These are phyloP conservation scores for Pestalotiopsis sp. DNA, from an alignment of 2,329 filamentous ascomycete genomes.

Conservation along the genomic window DNA sequence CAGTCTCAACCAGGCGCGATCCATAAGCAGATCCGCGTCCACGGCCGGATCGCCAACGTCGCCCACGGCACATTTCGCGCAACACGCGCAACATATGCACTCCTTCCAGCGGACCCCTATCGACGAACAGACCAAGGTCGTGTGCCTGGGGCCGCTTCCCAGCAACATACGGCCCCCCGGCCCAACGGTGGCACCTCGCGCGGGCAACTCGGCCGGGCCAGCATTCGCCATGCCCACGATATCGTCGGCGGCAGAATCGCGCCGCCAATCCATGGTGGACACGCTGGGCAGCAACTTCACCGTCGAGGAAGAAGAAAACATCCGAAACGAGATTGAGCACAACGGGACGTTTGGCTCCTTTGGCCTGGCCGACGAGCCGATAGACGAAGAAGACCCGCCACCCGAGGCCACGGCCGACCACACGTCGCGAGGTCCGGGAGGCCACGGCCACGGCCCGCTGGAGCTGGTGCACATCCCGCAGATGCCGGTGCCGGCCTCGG, in stretches of 20 bases:
- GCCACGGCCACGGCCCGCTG: constrained; percentile 1
- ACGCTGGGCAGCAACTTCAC: constrained; percentile 62
- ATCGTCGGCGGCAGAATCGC: constrained; percentile 23
- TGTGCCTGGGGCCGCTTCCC: constrained; percentile 58
- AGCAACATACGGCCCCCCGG: constrained; percentile 44
- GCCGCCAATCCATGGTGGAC: constrained; percentile 34
- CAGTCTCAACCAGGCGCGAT: constrained; percentile 24
- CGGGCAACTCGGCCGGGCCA: constrained; percentile 28
- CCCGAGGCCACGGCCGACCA: constrained; percentile 1
- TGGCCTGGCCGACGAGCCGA: not conserved
- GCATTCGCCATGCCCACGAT: constrained; percentile 27
- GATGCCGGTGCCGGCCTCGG: not conserved
- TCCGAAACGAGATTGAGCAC: not conserved
- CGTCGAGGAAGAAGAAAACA: constrained; percentile 48
- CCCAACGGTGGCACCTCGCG: constrained; percentile 26
- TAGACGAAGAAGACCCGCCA: not conserved
- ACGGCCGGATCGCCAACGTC: constrained; percentile 24
- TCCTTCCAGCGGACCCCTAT: constrained; percentile 51
- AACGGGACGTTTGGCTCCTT: not conserved
- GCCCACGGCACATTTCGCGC: constrained; percentile 19
- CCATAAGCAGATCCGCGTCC: constrained; percentile 28
- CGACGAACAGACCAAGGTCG: constrained; percentile 47
- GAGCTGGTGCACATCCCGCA: constrained; percentile 14
- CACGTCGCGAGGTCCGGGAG: not conserved
- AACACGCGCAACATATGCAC: constrained; percentile 31